A percentile compares a stretch with the other conserved stretches of the same genome.
These are phyloP conservation scores for Ustilago curta DNA, from an alignment of 1,284 basidiomycete species.

Conservation along the genomic window DNA sequence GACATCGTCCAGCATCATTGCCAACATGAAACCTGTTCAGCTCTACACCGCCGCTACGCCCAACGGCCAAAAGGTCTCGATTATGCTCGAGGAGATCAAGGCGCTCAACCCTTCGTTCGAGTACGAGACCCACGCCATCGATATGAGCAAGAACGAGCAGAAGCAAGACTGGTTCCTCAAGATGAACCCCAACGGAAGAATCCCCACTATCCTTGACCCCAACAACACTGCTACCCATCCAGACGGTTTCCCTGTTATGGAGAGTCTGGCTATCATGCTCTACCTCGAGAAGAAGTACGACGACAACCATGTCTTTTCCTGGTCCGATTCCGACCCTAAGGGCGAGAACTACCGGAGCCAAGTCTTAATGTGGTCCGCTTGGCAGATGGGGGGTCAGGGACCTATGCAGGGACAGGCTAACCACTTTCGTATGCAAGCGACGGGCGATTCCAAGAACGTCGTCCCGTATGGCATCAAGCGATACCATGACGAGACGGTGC, in stretches of 20 bases:
- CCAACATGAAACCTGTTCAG: slow-evolving; percentile 51
- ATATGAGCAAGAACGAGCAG: slow-evolving; percentile 80
- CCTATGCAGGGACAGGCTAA: slow-evolving; percentile 60
- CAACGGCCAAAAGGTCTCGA: slow-evolving; percentile 93
- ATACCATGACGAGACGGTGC: slow-evolving; percentile 55
- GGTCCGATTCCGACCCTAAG: slow-evolving; percentile 46
- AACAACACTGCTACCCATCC: slow-evolving; percentile 39
- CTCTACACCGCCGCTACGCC: slow-evolving; percentile 69
- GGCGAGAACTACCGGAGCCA: slow-evolving; percentile 49
- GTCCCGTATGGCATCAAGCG: slow-evolving; percentile 55
- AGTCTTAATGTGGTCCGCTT: slow-evolving; percentile 51
- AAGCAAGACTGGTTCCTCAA: slow-evolving; percentile 60
- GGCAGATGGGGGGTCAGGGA: slow-evolving; percentile 31
- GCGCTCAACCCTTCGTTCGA: slow-evolving; percentile 54
- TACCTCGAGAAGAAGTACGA: slow-evolving; percentile 63
- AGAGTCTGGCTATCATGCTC: slow-evolving; percentile 54
- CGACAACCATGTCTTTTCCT: slow-evolving; percentile 50
- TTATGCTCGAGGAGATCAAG: slow-evolving; percentile 83
- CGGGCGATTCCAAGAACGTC: slow-evolving; percentile 45
- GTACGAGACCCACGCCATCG: slow-evolving; percentile 74
- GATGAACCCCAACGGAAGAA: slow-evolving; percentile 66
- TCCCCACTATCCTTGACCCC: slow-evolving; percentile 57
- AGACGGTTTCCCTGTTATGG: slow-evolving; percentile 52
- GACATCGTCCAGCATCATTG: slow-evolving; percentile 7
- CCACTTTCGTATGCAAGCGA: slow-evolving; percentile 54